Evolutionary conservation across 768 basidiomycete species (phyloP).

Genomic region (Podaxis sp.): DNA sequence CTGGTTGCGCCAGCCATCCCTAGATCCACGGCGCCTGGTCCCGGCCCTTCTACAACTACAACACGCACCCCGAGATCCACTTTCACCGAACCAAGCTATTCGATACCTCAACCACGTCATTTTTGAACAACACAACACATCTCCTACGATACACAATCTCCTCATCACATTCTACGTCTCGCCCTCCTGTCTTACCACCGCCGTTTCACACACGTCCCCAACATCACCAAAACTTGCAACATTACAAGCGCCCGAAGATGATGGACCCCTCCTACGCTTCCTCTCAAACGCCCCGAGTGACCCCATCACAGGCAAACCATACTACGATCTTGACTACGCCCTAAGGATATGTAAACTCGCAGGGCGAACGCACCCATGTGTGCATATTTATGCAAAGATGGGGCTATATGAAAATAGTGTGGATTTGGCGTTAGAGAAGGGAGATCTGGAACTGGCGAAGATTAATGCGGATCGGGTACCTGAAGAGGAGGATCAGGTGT

Average conservation of each 20-base stretch:
- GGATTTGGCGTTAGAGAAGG: constrained; percentile 89
- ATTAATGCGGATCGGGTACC: constrained; percentile 79
- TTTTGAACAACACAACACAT: constrained; percentile 75
- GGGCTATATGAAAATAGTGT: constrained; percentile 95
- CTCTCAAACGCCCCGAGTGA: constrained; percentile 78
- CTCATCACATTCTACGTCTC: constrained; percentile 82
- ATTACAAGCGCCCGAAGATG: constrained; percentile 42
- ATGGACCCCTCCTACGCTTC: constrained; percentile 78
- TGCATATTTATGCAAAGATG: constrained; percentile 97
- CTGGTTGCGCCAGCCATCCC: constrained; percentile 77
- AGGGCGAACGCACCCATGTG: constrained; percentile 81
- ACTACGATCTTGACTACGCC: constrained; percentile 97
- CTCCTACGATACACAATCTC: constrained; percentile 89
- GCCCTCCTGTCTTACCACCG: constrained; percentile 51
- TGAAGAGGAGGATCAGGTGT: constrained; percentile 80
- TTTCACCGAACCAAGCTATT: constrained; percentile 80
- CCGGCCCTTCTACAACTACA: constrained; percentile 85
- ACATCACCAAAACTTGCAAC: constrained; percentile 54
- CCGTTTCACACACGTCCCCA: constrained; percentile 58
- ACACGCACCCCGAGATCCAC: constrained; percentile 63
- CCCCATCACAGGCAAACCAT: constrained; percentile 79
- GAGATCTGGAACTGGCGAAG: constrained; percentile 93
- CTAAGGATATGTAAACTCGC: constrained; percentile 85
- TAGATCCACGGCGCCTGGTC: constrained; percentile 82
- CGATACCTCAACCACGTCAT: constrained; percentile 85